phyloP scores from a whole-genome alignment of 306 rosid species.

The Pachyrhizus erosus region DNA sequence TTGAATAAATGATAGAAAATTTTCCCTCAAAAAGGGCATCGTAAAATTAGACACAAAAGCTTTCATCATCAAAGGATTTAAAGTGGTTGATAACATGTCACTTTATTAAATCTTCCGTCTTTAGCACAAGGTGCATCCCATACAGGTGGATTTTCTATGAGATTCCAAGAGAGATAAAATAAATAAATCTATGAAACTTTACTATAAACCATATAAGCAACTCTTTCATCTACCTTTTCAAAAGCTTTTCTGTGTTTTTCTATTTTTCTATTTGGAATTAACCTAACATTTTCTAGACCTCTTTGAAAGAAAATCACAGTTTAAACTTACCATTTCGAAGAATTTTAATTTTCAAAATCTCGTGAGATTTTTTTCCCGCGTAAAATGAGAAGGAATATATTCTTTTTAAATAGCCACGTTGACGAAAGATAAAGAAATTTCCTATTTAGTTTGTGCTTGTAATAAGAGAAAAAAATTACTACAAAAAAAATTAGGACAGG shows the following conservation, averaged over 20 bases:
- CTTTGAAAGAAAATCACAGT: not conserved
- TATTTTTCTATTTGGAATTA: not conserved
- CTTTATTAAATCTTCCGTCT: slow-evolving; percentile 8
- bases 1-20: not conserved
- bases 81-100: not conserved
- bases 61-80: not conserved
- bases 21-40: not conserved
- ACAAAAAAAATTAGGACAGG: not conserved
- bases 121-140: not conserved
- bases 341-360: not conserved
- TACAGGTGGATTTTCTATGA: not conserved
- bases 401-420: not conserved
- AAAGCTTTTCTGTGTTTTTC: not conserved
- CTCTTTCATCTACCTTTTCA: not conserved
- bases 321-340: not conserved
- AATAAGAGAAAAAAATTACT: not conserved
- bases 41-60: not conserved
- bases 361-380: not conserved
- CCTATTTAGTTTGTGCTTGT: not conserved
- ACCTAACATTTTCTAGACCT: not conserved
- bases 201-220: not conserved
- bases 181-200: not conserved
- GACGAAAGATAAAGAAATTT: not conserved
- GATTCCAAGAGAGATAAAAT: not conserved
- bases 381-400: not conserved